Conservation (phyloP, 208 protist genomes). For the Sergeia podlipaevii region DNA sequence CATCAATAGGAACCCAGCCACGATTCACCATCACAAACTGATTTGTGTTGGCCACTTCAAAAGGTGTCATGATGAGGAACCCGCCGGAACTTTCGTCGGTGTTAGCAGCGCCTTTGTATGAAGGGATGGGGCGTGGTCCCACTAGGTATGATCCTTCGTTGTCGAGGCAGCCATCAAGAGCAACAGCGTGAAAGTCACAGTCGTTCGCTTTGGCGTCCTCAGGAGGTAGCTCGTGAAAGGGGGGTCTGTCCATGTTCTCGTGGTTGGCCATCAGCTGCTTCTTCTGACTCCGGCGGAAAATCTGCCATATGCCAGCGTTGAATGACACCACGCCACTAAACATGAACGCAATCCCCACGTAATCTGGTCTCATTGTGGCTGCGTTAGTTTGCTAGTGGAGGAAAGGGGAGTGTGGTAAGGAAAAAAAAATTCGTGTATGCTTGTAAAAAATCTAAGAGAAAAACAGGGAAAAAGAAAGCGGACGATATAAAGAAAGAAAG, state of each 20-base stretch:
- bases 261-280: slow-evolving; percentile 77
- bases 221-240: slow-evolving; percentile 44
- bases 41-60: slow-evolving; percentile 63
- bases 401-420: not conserved
- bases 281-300: slow-evolving; percentile 75
- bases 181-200: slow-evolving; percentile 61
- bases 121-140: slow-evolving; percentile 76
- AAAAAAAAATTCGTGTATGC: too few species aligned
- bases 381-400: not conserved
- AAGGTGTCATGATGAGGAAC: slow-evolving; percentile 86
- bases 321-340: slow-evolving; percentile 80
- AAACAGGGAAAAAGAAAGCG: not conserved
- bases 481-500: not conserved
- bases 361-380: slow-evolving; percentile 71
- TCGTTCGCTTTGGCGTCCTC: slow-evolving; percentile 31
- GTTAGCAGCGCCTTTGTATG: slow-evolving; percentile 69
- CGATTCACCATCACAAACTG: slow-evolving; percentile 85
- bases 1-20: slow-evolving; percentile 87
- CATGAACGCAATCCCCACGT: slow-evolving; percentile 82
- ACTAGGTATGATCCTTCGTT: slow-evolving; percentile 84
- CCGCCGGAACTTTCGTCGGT: slow-evolving; percentile 75
- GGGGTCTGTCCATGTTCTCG: slow-evolving; percentile 61
- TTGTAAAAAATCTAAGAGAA: too few species aligned
- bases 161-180: slow-evolving; percentile 75
- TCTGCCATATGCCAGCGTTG: slow-evolving; percentile 87